Evolutionary conservation across 805 yeast genomes (phyloP).

Genomic region (Soucietia sequanensis): DNA sequence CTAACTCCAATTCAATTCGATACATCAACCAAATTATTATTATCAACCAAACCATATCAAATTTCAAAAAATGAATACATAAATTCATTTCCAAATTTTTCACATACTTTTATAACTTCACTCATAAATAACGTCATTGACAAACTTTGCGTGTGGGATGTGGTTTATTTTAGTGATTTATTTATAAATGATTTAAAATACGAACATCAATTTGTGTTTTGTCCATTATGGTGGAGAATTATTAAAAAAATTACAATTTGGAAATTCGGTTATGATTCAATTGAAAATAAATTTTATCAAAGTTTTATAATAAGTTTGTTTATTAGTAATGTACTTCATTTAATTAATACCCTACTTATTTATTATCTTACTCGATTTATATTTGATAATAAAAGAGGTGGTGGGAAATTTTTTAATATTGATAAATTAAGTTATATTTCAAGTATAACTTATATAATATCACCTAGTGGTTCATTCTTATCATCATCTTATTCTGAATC

Average conservation of each 20-base stretch:
- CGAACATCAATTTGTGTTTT: conserved; percentile 91
- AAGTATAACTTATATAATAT: conserved; percentile 51
- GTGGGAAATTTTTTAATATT: conserved; percentile 14
- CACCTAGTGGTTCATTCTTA: conserved; percentile 80
- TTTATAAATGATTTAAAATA: conserved; percentile 51
- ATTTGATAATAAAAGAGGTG: conserved; percentile 11
- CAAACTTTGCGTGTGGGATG: conserved; percentile 78
- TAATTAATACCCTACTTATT: conserved; percentile 45
- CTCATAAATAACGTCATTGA: conserved; percentile 32
- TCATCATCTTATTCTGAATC: conserved; percentile 78
- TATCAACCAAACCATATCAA: conserved; percentile 12
- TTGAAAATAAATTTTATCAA: conserved; percentile 35
- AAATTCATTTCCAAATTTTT: not conserved
- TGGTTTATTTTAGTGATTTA: conserved; percentile 68
- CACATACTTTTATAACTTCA: conserved; percentile 1
- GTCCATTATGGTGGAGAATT: conserved; percentile 70
- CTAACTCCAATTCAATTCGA: conserved; percentile 49
- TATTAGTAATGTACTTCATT: conserved; percentile 54
- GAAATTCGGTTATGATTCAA: conserved; percentile 11
- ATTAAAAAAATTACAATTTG: conserved; percentile 21
- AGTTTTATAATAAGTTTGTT: conserved; percentile 48
- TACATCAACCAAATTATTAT: conserved; percentile 42
- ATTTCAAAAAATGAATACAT: not conserved
- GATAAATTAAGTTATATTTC: conserved; percentile 21
- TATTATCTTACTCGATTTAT: conserved; percentile 44